Evolutionary conservation across 1,139 yeast genomes (phyloP), one percentile per base, ranked within the genome.

Genomic region (Saccharomyces hybrid): DNA sequence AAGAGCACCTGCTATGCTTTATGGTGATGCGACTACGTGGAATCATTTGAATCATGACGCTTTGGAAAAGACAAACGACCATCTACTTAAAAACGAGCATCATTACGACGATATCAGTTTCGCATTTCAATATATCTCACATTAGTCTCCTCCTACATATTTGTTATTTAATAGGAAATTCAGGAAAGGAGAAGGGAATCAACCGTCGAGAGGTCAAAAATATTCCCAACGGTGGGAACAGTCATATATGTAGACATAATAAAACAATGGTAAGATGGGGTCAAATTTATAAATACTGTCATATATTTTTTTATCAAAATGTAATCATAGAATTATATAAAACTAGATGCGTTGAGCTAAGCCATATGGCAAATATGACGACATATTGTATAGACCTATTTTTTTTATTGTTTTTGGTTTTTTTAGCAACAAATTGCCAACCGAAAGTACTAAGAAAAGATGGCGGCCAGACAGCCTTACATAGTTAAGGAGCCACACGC

Each of bases 11-110:
- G 96, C 96, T 0, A 90, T 93, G 96, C 75, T 93, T 47, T 95
- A 95, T 67, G 99, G 99, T 60, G 99, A 95, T 71, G 88, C 98
- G 0, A 93, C 97, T 0, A 85, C 97, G 0, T 93, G 99, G 99
- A 91, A 93, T 68, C 99, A 93, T 72, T 78, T 88, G 58, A 79
- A 84, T 56, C 88, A 80, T 58, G 77, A 73, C 3, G 81, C 80
- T 2, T 75, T 93, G 64, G 73, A 71, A 25, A 71, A 73, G 41
- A 88, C 91, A 47, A 88, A 90, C 64, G 99, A 93, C 67, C 77
- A 81, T 55, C 74, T 93, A 52, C 73, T 93, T 56, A 79, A 82
- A 57, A 89, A 86, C 65, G 99, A 93, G 68, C 74, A 78, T 25
- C 77, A 79, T 26, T 81, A 80, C 61, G 77, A 82, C 49, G 90